A percentile compares a stretch with the other conserved stretches of the same genome.
These are phyloP conservation scores for Monascus ruber DNA, from an alignment of 2,329 filamentous ascomycete species.

Conservation along the genomic window DNA sequence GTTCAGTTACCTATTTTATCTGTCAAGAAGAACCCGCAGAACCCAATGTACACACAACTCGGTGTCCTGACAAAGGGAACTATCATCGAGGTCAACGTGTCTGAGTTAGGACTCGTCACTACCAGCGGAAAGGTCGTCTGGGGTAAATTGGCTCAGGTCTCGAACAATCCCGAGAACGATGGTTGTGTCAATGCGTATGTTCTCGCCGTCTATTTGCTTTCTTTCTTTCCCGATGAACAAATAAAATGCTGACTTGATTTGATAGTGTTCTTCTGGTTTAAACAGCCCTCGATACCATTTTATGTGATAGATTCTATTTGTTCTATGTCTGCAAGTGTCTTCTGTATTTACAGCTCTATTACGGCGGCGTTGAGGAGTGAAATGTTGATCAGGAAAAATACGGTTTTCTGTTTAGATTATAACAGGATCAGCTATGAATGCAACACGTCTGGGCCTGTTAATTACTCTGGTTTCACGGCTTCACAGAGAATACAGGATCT, in stretches of 20 bases:
- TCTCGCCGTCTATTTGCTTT: not conserved
- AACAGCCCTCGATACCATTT: constrained; percentile 8
- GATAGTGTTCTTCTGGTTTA: constrained; percentile 9
- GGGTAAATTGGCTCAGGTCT: constrained; percentile 71
- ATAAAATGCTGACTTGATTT: not conserved
- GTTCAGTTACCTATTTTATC: constrained; percentile 72
- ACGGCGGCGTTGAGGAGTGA: no score
- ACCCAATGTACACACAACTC: constrained; percentile 82
- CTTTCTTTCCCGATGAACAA: no score
- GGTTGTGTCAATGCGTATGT: constrained; percentile 20
- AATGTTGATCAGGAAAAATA: no score
- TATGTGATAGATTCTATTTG: constrained; percentile 4
- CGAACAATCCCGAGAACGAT: constrained; percentile 45
- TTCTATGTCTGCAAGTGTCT: not conserved
- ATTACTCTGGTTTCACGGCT: no score
- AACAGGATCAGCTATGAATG: no score
- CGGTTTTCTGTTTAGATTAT: no score
- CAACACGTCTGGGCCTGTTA: no score
- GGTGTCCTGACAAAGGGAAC: constrained; percentile 82
- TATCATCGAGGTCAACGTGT: constrained; percentile 84
- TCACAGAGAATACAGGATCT: no score
- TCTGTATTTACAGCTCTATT: no score
- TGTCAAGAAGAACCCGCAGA: constrained; percentile 78
- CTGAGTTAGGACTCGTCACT: constrained; percentile 81
- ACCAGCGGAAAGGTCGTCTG: constrained; percentile 87